Evolutionary conservation across 1,284 basidiomycete species (phyloP), one percentile per base, ranked within the genome.

Genomic region (Trichosporon asahii): DNA sequence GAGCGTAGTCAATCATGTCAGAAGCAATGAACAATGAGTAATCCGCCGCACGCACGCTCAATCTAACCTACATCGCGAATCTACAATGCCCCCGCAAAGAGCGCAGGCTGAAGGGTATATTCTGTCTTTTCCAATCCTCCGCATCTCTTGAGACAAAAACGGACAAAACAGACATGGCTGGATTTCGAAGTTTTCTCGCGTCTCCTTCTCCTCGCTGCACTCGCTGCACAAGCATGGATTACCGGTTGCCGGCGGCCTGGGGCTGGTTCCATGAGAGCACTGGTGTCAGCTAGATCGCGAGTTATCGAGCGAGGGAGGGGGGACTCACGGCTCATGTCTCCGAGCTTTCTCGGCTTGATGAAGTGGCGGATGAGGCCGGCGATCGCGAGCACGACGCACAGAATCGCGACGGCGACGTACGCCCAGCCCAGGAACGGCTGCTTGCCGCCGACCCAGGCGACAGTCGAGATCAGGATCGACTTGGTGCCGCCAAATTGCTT

Each of bases 401-500:
- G 85, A 11, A 87, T 89, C 0, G 95, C 91, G 0, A 94, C 90
- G 21, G 90, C 95, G 67, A 99, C 91, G 80, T 98, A 99, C 2
- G 95, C 92, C 90, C 95, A 95, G 8, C 97, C 97, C 27, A 99
- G 87, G 89, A 99, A 98, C 0, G 94, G 90, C 67, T 84, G 81
- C 85, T 96, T 95, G 31, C 97, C 97, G 23, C 97, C 97, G 77
- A 98, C 93, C 94, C 96, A 99, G 0, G 95, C 93, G 3, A 96
- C 93, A 0, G 96, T 99, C 64, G 94, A 95, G 75, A 99, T 92
- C 33, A 99, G 94, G 70, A 99, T 88, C 0, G 94, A 94, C 84
- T 99, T 99, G 12, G 95, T 98, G 57, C 97, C 97, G 70, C 90
- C 89, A 85, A 94, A 99, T 65, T 90, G 88, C 71, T 88, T 86